Conservation (phyloP, 306 rosid species). For the Dalbergia oliveri region DNA sequence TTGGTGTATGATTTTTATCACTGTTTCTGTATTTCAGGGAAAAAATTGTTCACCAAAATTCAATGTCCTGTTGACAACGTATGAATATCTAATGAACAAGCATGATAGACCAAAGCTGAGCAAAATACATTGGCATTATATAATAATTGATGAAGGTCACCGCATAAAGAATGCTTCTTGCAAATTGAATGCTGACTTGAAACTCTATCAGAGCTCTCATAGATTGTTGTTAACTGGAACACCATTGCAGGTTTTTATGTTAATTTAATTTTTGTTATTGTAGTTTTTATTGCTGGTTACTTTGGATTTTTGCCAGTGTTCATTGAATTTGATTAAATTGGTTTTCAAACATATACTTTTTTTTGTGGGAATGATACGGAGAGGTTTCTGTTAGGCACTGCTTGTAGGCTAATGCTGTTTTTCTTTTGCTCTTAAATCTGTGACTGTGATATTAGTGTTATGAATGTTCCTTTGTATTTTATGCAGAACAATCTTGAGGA, state of each 20-base stretch:
- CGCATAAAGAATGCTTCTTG: conserved; percentile 99
- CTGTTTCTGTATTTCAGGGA: conserved; percentile 75
- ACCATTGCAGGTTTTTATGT: conserved; percentile 80
- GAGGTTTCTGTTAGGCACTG: conserved; percentile 34
- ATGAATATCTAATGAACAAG: conserved; percentile 99
- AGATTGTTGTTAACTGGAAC: conserved; percentile 98
- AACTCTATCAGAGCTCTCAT: conserved; percentile 95
- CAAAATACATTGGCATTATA: conserved; percentile 96
- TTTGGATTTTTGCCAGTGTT: conserved; percentile 39
- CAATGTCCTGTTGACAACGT: conserved; percentile 95
- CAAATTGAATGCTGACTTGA: conserved; percentile 96
- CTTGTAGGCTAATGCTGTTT: conserved; percentile 11
- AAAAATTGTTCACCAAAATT: conserved; percentile 89
- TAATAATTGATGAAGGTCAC: conserved; percentile 98
- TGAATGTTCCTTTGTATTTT: conserved; percentile 40
- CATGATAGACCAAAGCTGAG: conserved; percentile 98
- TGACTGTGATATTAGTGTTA: conserved; percentile 5
- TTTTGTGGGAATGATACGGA: conserved; percentile 16
- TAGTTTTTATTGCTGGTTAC: conserved; percentile 57
- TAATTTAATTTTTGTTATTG: neutral
- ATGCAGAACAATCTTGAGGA: conserved; percentile 90
- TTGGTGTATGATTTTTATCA: conserved; percentile 42
- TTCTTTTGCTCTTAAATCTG: neutral
- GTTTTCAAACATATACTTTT: neutral
- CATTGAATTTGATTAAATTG: conserved; percentile 14